Evolutionary conservation across 495 filamentous ascomycete species (phyloP), one percentile per base, ranked within the genome.

Genomic region (Penicillium coffeae): DNA sequence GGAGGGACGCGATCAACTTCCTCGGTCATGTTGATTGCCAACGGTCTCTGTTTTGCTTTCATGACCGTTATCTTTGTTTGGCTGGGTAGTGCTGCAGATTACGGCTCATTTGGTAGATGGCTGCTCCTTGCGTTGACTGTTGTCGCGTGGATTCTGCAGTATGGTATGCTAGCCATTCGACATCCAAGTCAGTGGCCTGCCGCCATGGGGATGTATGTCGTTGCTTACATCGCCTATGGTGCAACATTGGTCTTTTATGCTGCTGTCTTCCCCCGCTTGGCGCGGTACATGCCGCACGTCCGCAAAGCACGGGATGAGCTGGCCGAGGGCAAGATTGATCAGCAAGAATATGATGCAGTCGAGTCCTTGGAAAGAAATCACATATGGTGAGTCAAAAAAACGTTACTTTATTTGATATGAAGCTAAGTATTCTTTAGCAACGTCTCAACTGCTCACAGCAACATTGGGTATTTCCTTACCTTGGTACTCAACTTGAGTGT

Each of bases 41-140:
- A 76, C 41, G 73, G 75, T 8, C 65, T 78, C 45, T 75, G 72
- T 40, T 78, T 78, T 50, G 61, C 71, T 5, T 66, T 76, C 39
- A 76, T 76, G 71, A 74, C 73, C 1, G 59, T 76, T 4, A 70
- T 75, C 4, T 78, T 78, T 44, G 58, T 78, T 8, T 71, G 69
- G 57, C 59, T 78, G 0, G 75, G 75, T 0, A 73, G 68, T 47
- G 71, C 73, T 18, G 75, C 75, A 13, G 75, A 78, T 45, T 75
- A 77, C 45, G 73, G 73, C 37, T 70, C 63, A 2, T 78, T 78
- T 43, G 71, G 75, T 1, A 60, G 71, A 51, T 78, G 73, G 73
- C 51, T 78, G 21, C 66, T 78, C 12, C 48, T 78, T 8, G 60
- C 39, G 0, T 48, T 78, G n/a, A 76, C 73, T 0, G 63, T 75